Base-by-base conservation (phyloP, 1,284 basidiomycete genomes). In the Bothia castanella region DNA sequence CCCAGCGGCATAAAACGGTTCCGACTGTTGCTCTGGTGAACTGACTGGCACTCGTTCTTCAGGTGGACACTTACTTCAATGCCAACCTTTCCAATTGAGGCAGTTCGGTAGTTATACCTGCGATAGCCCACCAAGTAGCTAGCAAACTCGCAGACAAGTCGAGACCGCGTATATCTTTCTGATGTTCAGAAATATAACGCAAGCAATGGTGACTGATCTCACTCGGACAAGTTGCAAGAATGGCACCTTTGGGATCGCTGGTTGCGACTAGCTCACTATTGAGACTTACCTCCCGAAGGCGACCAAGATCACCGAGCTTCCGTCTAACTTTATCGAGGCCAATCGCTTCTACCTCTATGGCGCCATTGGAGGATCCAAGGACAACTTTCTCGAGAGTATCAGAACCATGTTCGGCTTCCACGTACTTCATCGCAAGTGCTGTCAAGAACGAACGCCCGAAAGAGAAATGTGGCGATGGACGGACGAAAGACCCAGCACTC, bases 341-440 rank as follows among this genome's bases (percentile, higher is more conserved):
- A 0, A 94, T 88, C 1, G 89, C 90, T 66, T 97, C 89, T 14
- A 98, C 91, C 55, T 89, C 76, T 54, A 97, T 95, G 2, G 78
- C 73, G 14, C 86, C 85, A 48, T 82, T 80, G 27, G 90, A 92
- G 2, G 87, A 89, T n/a, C 91, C 92, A 19, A 95, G 74, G 6
- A 83, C 61, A 25, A 94, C 77, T 19, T 70, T 80, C 67, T 89
- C 85, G 46, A 75, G 74, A 27, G 73, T 69, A 41, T 61, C 61
- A 19, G 72, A 67, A n/a, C 78, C 81, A 57, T 78, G 81, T 19
- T 72, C 73, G 12, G 67, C 48, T 56, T 89, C 86, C 51, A 88
- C 73, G 65, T 96, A 96, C 68, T 92, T 89, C 35, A 80, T 73
- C 34, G 74, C 65, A 45, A 97, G 71, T 3, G 93, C 93, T 10